A percentile compares a stretch with the other conserved stretches of the same genome.
Evolutionary conservation across 805 yeast species (phyloP).

Genomic region (Saturnispora kantuleensis): DNA sequence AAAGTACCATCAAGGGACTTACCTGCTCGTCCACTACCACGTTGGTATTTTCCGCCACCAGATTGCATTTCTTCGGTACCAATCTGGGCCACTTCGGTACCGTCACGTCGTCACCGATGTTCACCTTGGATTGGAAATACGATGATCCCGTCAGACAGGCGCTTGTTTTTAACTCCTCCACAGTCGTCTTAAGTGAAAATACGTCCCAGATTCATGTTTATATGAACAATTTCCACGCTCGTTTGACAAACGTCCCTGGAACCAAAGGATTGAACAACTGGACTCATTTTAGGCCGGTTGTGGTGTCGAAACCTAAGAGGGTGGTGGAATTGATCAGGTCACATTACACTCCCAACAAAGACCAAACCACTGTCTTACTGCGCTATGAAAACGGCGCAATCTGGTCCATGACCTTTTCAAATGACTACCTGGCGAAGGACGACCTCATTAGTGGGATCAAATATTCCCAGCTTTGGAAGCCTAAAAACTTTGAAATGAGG

Average conservation of each 20-base stretch:
- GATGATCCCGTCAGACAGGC: constrained; percentile 45
- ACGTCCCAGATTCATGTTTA: constrained; percentile 56
- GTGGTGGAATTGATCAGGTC: constrained; percentile 28
- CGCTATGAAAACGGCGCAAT: constrained; percentile 55
- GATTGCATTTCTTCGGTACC: constrained; percentile 62
- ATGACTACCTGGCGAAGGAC: constrained; percentile 21
- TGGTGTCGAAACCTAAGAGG: constrained; percentile 31
- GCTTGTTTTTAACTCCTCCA: constrained; percentile 56
- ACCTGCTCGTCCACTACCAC: constrained; percentile 64
- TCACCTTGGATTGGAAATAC: constrained; percentile 34
- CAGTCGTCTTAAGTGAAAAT: constrained; percentile 48
- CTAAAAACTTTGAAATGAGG: constrained; percentile 44
- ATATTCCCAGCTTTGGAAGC: constrained; percentile 49
- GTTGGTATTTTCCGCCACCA: constrained; percentile 40
- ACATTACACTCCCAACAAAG: constrained; percentile 20
- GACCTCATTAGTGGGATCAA: constrained; percentile 34
- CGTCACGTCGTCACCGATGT: constrained; percentile 8
- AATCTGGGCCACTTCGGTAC: constrained; percentile 78
- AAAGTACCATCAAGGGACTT: constrained; percentile 30
- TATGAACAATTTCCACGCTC: constrained; percentile 46
- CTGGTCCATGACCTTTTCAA: constrained; percentile 28
- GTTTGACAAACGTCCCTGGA: constrained; percentile 22
- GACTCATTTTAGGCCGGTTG: constrained; percentile 44
- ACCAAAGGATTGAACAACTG: constrained; percentile 20
- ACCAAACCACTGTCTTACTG: constrained; percentile 33